Evolutionary conservation across 1,284 basidiomycete species (phyloP), one percentile per base, ranked within the genome.

Genomic region (Apiotrichum mycotoxinovorans): DNA sequence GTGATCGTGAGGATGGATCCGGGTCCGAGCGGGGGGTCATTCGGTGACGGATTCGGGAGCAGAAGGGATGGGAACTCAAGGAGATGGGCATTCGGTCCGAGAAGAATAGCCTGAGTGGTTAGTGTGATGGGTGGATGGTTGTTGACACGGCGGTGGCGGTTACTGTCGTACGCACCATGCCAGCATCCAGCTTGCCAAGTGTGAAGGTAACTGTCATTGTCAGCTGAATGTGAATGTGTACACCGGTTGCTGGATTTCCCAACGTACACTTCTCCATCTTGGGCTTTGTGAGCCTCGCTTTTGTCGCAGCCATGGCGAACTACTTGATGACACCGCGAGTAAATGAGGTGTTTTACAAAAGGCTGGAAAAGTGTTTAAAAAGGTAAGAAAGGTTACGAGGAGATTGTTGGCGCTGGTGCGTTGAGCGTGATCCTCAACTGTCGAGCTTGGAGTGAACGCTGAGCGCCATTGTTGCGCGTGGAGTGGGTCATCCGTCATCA

Each of bases 1-100:
- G 91, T 86, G 72, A 97, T 97, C 70, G 92, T 95, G 66, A 97
- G 89, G 65, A 97, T 96, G n/a, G 91, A 95, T 11, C 93, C 93
- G 0, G 92, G 85, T 4, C 88, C 86, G 1, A 90, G 87, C 18
- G 91, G 92, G 0, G 91, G 88, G 2, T 68, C 61, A 12, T 62
- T 62, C 0, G 68, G 67, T 15, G 68, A 61, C 14, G 70, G 69
- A 1, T 67, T 67, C 9, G 92, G 93, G 14, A 97, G 80, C 1
- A 97, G 83, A 26, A 97, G 81, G 0, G 93, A 96, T 1, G 93
- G 93, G 73, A 97, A 97, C 76, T 97, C 93, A 69, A 97, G 94
- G 35, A 95, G 82, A 71, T 96, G 92, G 7, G 91, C 91, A 44
- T 91, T 84, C 72, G 93, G 90, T 9, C 91, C 91, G 5, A 95